Percentiles rank a stretch among this genome's conserved stretches.
phyloP scores from a whole-genome alignment of 2,329 filamentous ascomycete species.

The Xylariaceae sp. region DNA sequence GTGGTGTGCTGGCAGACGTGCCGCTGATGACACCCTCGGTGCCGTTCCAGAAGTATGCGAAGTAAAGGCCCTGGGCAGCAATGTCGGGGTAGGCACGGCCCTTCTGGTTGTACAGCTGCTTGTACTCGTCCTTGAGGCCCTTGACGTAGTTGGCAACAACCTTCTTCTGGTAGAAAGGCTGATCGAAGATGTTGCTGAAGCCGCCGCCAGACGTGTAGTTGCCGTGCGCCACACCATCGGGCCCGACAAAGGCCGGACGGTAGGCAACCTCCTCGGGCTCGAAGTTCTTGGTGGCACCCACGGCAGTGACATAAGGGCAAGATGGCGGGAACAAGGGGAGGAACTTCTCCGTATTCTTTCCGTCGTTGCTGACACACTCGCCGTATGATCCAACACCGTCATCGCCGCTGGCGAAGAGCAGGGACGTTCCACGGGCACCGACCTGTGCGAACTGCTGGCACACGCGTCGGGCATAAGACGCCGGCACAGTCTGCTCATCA shows the following conservation, averaged over 20 bases:
- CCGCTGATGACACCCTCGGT: conserved; percentile 38
- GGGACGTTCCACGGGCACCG: conserved; percentile 45
- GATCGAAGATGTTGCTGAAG: conserved; percentile 42
- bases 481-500: conserved; percentile 50
- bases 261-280: conserved; percentile 34
- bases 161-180: conserved; percentile 36
- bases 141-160: conserved; percentile 36
- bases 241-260: conserved; percentile 28
- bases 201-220: conserved; percentile 33
- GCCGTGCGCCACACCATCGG: conserved; percentile 16
- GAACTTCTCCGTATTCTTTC: conserved; percentile 48
- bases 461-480: conserved; percentile 45
- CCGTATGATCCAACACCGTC: conserved; percentile 32
- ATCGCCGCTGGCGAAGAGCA: conserved; percentile 49
- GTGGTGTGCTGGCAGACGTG: conserved; percentile 50
- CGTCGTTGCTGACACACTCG: conserved; percentile 49
- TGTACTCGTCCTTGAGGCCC: conserved; percentile 38
- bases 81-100: conserved; percentile 44
- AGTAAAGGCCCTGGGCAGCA: conserved; percentile 30
- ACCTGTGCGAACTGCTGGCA: conserved; percentile 50
- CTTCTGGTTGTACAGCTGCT: conserved; percentile 37
- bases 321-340: conserved; percentile 48
- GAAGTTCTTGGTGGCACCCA: conserved; percentile 30
- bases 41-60: conserved; percentile 32
- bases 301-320: conserved; percentile 33